Evolutionary conservation across 2,329 filamentous ascomycete genomes (phyloP).

Genomic region (Leptographium galeiforme): DNA sequence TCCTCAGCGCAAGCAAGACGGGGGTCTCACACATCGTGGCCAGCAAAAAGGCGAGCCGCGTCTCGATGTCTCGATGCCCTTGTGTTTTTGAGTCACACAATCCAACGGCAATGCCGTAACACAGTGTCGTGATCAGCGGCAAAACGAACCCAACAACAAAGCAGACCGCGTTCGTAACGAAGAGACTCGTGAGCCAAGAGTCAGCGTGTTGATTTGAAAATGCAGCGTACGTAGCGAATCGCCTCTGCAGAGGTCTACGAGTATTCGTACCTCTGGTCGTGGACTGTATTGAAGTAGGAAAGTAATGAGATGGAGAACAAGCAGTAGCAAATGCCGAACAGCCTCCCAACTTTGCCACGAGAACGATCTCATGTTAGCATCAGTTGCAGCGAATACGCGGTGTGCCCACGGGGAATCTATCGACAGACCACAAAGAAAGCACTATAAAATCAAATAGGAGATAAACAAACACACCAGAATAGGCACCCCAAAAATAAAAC

Average conservation of each 20-base stretch:
- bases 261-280: too few species aligned
- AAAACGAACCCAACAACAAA: background rate
- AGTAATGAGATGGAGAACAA: background rate
- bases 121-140: background rate
- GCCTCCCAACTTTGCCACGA: constrained; percentile 2
- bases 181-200: background rate
- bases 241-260: too few species aligned
- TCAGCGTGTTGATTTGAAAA: background rate
- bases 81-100: background rate
- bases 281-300: too few species aligned
- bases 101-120: background rate
- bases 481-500: background rate
- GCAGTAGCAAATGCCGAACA: constrained; percentile 3
- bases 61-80: background rate
- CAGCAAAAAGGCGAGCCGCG: background rate
- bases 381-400: constrained; percentile 2
- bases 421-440: constrained; percentile 1
- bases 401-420: constrained; percentile 10
- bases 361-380: constrained; percentile 7
- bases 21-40: background rate
- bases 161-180: background rate
- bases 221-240: background rate
- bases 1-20: background rate
- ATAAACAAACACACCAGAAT: background rate
- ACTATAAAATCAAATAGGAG: background rate